These are phyloP conservation scores for Chloranthus sessilifolius DNA, from an alignment of 164 flowering plant species.

Conservation along the genomic window DNA sequence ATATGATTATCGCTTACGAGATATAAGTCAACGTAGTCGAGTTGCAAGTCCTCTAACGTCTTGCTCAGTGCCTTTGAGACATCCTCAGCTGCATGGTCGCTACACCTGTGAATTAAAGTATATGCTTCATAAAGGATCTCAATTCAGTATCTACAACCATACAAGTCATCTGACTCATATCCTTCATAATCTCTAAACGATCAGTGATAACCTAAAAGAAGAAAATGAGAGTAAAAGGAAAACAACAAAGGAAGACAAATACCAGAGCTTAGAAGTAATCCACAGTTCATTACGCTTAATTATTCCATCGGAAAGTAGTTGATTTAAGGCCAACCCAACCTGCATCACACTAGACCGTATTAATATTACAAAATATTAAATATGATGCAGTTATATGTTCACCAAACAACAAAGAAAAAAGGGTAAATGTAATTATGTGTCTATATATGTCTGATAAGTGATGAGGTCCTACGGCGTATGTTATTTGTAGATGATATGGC, in stretches of 20 bases:
- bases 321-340: conserved; percentile 46
- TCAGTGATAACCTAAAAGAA: too few species aligned
- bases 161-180: too few species aligned
- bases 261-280: conserved; percentile 61
- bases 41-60: conserved; percentile 51
- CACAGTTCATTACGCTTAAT: conserved; percentile 46
- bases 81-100: conserved; percentile 54
- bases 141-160: too few species aligned
- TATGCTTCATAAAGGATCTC: too few species aligned
- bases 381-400: background rate
- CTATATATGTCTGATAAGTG: background rate
- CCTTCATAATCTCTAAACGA: too few species aligned
- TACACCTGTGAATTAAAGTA: conserved; percentile 29
- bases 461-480: background rate
- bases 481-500: too few species aligned
- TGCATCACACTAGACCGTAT: conserved; percentile 11
- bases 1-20: conserved; percentile 29
- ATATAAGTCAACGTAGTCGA: conserved; percentile 55
- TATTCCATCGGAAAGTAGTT: conserved; percentile 33
- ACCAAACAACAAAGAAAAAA: background rate
- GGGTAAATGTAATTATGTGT: background rate
- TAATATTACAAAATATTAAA: background rate
- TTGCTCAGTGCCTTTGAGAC: conserved; percentile 43
- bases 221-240: background rate
- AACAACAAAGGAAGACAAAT: background rate